phyloP scores from a whole-genome alignment of 139 green algal genomes.

The Haematococcus lacustris region DNA sequence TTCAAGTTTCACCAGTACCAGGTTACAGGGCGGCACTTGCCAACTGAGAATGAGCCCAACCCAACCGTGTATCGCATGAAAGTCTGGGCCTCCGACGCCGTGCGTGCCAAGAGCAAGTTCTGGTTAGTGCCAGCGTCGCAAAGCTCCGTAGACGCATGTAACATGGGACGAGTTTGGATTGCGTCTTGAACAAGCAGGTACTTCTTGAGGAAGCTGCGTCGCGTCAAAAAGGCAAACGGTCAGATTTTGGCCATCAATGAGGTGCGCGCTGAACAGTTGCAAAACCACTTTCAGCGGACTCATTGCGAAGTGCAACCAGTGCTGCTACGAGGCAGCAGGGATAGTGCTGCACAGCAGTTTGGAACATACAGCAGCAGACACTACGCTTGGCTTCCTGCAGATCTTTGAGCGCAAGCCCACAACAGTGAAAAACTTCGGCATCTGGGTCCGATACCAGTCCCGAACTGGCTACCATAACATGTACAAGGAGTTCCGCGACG shows the following conservation, averaged over 20 bases:
- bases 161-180: too few relatives aligned
- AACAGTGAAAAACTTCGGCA: constrained; percentile 97
- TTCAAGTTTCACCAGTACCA: constrained; percentile 98
- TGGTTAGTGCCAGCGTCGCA: too few relatives aligned
- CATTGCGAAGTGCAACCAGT: too few relatives aligned
- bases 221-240: constrained; percentile 99
- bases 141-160: too few relatives aligned
- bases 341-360: neutral
- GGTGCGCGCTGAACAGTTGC: constrained; percentile 41
- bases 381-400: constrained; percentile 30
- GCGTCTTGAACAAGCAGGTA: too few relatives aligned
- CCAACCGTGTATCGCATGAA: constrained; percentile 98
- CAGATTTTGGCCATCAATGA: constrained; percentile 95
- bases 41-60: constrained; percentile 75
- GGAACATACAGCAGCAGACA: too few relatives aligned
- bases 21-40: constrained; percentile 93
- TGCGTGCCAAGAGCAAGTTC: constrained; percentile 96
- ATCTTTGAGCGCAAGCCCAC: constrained; percentile 96
- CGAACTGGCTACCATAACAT: constrained; percentile 94
- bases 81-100: constrained; percentile 91
- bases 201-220: constrained; percentile 90
- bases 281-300: neutral
- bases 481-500: constrained; percentile 99
- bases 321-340: too few relatives aligned
- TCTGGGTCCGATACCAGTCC: constrained; percentile 97